These are phyloP conservation scores for Diaporthe velutina DNA, from an alignment of 2,329 filamentous ascomycete species.

Conservation along the genomic window DNA sequence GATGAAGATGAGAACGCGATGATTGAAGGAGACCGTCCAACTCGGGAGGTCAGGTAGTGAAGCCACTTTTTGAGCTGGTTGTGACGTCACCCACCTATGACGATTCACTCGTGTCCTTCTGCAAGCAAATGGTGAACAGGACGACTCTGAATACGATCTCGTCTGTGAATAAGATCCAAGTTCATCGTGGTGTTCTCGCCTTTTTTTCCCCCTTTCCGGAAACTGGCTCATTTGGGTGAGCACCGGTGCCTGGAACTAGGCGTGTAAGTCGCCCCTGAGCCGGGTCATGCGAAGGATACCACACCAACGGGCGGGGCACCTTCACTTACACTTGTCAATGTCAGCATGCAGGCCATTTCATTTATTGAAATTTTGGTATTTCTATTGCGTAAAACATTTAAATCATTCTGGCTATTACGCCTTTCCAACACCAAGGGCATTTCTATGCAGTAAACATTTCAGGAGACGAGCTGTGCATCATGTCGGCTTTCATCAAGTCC, in stretches of 20 bases:
- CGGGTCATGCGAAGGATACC: not conserved
- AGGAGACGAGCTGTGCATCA: not conserved
- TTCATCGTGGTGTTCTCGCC: not conserved
- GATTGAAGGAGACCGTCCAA: not conserved
- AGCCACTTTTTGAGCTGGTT: not conserved
- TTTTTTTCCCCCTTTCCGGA: not conserved
- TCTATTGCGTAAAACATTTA: not conserved
- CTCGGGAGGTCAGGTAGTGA: not conserved
- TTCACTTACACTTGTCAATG: not conserved
- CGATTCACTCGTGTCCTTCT: not conserved
- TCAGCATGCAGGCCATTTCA: not conserved
- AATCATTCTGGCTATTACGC: not conserved
- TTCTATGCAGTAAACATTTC: no score
- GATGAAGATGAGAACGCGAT: not conserved
- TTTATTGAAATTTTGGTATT: not conserved
- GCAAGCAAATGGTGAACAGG: not conserved
- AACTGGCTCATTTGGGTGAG: not conserved
- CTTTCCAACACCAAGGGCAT: not conserved
- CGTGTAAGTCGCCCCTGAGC: not conserved
- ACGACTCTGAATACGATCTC: not conserved
- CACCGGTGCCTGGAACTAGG: not conserved
- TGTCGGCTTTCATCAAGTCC: not conserved
- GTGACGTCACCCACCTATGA: slow-evolving; percentile 35
- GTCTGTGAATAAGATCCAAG: not conserved
- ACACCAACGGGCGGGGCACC: not conserved